These are phyloP conservation scores for Solidago caesia DNA, from an alignment of 129 eudicot genomes.

Conservation along the genomic window DNA sequence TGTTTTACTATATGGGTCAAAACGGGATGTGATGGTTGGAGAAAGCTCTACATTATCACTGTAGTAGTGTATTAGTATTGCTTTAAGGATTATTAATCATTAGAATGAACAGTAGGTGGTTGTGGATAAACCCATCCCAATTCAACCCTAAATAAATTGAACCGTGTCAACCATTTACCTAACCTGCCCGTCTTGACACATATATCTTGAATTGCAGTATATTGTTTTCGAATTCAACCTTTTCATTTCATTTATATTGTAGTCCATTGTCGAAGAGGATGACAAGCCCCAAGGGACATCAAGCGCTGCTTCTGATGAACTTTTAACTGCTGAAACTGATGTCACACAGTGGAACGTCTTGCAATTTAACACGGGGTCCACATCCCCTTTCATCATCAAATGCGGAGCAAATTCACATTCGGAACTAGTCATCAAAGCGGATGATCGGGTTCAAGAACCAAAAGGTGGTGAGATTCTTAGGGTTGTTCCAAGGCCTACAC, in stretches of 20 bases:
- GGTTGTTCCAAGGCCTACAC: slow-evolving; percentile 87
- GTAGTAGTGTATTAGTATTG: not conserved
- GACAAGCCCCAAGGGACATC: slow-evolving; percentile 53
- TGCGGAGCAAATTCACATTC: slow-evolving; percentile 95
- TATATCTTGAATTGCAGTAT: not conserved
- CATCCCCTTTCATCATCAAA: slow-evolving; percentile 86
- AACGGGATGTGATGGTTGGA: too few species aligned
- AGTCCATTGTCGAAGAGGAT: slow-evolving; percentile 85
- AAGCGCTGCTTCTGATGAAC: slow-evolving; percentile 34
- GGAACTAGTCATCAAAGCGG: slow-evolving; percentile 93
- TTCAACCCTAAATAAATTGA: not conserved
- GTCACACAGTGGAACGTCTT: slow-evolving; percentile 94
- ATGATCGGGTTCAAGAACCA: slow-evolving; percentile 85
- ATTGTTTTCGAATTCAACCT: not conserved
- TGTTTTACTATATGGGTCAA: not conserved
- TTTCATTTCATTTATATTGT: slow-evolving; percentile 16
- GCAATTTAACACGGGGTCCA: slow-evolving; percentile 91
- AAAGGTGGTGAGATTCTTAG: slow-evolving; percentile 89
- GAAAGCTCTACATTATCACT: too few species aligned
- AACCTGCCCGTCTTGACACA: not conserved
- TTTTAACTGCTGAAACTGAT: slow-evolving; percentile 59
- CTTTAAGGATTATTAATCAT: not conserved
- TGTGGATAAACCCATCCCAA: not conserved
- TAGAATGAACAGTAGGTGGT: not conserved
- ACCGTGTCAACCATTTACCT: not conserved